phyloP scores from a whole-genome alignment of 768 basidiomycete genomes.

The Leccinum barrowsii region DNA sequence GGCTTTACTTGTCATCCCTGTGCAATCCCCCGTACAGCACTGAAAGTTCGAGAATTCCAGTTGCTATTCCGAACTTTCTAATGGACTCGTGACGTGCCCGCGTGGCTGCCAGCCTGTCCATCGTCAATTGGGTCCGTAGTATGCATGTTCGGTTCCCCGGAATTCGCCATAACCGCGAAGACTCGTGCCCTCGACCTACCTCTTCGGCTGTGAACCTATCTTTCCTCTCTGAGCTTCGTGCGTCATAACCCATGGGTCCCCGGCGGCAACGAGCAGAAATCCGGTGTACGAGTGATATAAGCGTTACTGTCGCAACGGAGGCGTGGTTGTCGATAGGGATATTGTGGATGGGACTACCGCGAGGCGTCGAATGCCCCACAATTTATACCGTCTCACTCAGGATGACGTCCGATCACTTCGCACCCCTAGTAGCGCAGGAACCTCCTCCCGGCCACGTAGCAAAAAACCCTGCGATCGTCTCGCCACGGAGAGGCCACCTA shows the following conservation, averaged over 20 bases:
- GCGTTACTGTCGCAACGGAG: not conserved
- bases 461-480: not conserved
- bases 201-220: not conserved
- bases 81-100: not conserved
- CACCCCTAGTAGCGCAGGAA: not conserved
- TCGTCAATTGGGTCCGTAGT: not conserved
- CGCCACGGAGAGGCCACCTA: not conserved
- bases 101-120: not conserved
- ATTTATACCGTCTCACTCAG: slow-evolving; percentile 14
- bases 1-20: slow-evolving; percentile 7
- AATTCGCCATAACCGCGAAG: slow-evolving; percentile 13
- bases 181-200: not conserved
- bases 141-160: slow-evolving; percentile 18
- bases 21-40: slow-evolving; percentile 11
- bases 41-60: not conserved
- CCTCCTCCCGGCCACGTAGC: not conserved
- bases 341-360: not conserved
- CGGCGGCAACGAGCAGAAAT: slow-evolving; percentile 3
- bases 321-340: not conserved
- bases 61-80: not conserved
- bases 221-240: slow-evolving; percentile 5
- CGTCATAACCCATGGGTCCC: not conserved
- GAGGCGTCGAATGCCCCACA: slow-evolving; percentile 2
- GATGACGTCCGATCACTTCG: slow-evolving; percentile 8
- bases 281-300: not conserved